phyloP scores from a whole-genome alignment of 1,139 yeast genomes.

The Nakaseomyces sp. region DNA sequence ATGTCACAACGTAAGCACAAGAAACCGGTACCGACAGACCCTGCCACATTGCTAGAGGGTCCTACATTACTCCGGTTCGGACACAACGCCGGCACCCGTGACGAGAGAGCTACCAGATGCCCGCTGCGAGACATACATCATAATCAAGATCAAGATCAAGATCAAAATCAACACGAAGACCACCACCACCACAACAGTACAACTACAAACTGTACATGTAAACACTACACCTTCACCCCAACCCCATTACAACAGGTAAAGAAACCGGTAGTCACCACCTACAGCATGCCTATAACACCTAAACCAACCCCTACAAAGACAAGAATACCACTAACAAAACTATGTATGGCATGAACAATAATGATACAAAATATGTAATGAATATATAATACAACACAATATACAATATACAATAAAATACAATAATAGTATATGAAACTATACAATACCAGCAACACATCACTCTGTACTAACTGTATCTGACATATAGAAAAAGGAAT shows the following conservation, averaged over 20 bases:
- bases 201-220: background rate
- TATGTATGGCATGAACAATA: background rate
- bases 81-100: constrained; percentile 14
- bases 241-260: background rate
- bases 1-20: constrained; percentile 4
- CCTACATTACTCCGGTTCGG: constrained; percentile 19
- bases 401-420: background rate
- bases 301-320: background rate
- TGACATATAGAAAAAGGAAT: too few species aligned
- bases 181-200: background rate
- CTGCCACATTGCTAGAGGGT: constrained; percentile 1
- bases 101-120: constrained; percentile 17
- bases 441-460: too few species aligned
- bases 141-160: too few species aligned
- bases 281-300: background rate
- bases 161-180: too few species aligned
- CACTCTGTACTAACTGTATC: too few species aligned
- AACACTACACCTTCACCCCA: background rate
- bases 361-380: too few species aligned
- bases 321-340: background rate
- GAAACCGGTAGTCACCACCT: too few species aligned
- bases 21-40: constrained; percentile 4
- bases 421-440: too few species aligned
- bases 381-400: background rate
- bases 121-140: constrained; percentile 14